Evolutionary conservation across 177 flowering plant genomes (phyloP).

Genomic region (Vitis hybrid): DNA sequence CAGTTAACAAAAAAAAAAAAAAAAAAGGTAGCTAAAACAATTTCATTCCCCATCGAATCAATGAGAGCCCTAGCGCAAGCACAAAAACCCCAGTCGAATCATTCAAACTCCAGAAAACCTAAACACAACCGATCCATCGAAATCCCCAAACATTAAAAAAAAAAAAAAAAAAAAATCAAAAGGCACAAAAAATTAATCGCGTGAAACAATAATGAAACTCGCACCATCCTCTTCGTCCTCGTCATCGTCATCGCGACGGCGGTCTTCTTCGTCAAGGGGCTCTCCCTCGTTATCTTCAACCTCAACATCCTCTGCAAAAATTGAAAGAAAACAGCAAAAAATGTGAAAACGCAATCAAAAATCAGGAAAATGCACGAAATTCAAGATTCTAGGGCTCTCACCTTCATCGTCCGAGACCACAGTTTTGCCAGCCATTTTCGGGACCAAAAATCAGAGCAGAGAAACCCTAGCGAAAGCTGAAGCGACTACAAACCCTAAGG

Average conservation of each 20-base stretch:
- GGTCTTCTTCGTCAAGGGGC: constrained; percentile 38
- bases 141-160: neutral
- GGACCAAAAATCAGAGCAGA: neutral
- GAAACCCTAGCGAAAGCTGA: neutral
- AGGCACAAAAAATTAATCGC: neutral
- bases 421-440: constrained; percentile 20
- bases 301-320: constrained; percentile 59
- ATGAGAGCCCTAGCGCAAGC: neutral
- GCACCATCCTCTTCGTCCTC: constrained; percentile 76
- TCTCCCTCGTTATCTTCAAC: constrained; percentile 56
- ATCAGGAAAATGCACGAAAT: neutral
- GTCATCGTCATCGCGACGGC: constrained; percentile 48
- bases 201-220: neutral
- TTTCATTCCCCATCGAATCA: neutral
- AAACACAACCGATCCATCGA: neutral
- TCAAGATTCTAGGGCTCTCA: neutral
- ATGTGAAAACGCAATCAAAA: neutral
- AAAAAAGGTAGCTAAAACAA: too few relatives aligned
- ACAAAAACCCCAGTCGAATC: neutral
- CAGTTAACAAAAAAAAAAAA: too few relatives aligned
- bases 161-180: neutral
- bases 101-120: neutral
- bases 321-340: neutral
- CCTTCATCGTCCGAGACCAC: constrained; percentile 61
- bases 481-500: too few relatives aligned